phyloP scores from a whole-genome alignment of 2,329 filamentous ascomycete species.

The Xenoacremonium recifei region DNA sequence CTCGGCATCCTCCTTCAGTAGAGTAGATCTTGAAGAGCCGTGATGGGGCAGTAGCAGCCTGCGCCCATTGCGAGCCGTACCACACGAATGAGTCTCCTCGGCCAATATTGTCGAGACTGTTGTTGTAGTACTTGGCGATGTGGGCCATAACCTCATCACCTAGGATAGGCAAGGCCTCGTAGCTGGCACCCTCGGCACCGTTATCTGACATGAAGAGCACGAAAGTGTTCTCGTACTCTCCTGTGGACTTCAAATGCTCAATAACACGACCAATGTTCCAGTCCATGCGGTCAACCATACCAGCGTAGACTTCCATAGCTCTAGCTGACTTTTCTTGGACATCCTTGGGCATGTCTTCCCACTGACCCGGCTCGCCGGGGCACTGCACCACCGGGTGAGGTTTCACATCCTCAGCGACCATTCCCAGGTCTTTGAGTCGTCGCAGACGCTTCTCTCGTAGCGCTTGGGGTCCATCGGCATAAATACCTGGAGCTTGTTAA shows the following conservation, averaged over 20 bases:
- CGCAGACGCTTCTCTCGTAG: slow-evolving; percentile 52
- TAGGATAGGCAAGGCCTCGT: slow-evolving; percentile 58
- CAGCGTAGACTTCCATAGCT: slow-evolving; percentile 47
- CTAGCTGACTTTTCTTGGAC: slow-evolving; percentile 46
- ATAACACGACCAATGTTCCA: neutral
- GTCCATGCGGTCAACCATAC: neutral
- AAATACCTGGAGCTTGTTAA: slow-evolving; percentile 23
- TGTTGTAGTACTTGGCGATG: slow-evolving; percentile 57
- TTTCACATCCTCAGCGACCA: slow-evolving; percentile 50
- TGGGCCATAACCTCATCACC: slow-evolving; percentile 50
- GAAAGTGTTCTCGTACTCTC: slow-evolving; percentile 5
- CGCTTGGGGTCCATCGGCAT: slow-evolving; percentile 59
- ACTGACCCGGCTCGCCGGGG: slow-evolving; percentile 47
- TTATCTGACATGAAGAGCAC: slow-evolving; percentile 43
- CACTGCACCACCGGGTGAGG: slow-evolving; percentile 45
- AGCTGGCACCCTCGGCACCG: slow-evolving; percentile 57
- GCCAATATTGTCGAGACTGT: slow-evolving; percentile 50
- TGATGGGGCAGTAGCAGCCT: slow-evolving; percentile 36
- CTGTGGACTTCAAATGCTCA: neutral
- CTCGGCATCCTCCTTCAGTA: slow-evolving; percentile 49
- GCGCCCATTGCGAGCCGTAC: slow-evolving; percentile 58
- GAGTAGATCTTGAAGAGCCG: slow-evolving; percentile 38
- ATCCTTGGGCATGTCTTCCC: slow-evolving; percentile 45
- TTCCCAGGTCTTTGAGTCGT: slow-evolving; percentile 55
- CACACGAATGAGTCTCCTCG: slow-evolving; percentile 57